These are phyloP conservation scores for Heritiera fomes DNA, from an alignment of 345 rosid species.

Conservation along the genomic window DNA sequence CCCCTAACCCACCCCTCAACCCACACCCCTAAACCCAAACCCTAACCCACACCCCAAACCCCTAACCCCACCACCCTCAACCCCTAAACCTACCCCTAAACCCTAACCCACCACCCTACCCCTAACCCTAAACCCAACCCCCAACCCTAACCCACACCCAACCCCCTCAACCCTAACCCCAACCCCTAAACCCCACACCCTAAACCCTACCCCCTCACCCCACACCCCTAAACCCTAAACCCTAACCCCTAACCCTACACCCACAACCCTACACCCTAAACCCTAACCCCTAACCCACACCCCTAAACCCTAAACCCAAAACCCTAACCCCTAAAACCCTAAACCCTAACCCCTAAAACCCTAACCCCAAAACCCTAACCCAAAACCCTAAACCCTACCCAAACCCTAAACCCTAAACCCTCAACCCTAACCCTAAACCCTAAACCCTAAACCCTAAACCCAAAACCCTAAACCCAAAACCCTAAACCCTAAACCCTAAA, in stretches of 20 bases:
- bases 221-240: constrained; percentile 25
- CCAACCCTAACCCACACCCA: constrained; percentile 17
- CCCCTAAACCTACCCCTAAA: too few species aligned
- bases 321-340: constrained; percentile 19
- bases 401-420: constrained; percentile 19
- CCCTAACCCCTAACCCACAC: constrained; percentile 8
- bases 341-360: constrained; percentile 15
- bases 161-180: constrained; percentile 14
- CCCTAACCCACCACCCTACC: constrained; percentile 10
- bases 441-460: constrained; percentile 17
- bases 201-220: too few species aligned
- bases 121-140: too few species aligned
- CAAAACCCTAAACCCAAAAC: constrained; percentile 21
- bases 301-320: constrained; percentile 20
- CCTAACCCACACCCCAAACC: background rate
- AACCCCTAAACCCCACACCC: too few species aligned
- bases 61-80: background rate
- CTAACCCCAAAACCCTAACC: constrained; percentile 6
- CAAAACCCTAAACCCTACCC: too few species aligned
- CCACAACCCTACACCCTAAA: constrained; percentile 22
- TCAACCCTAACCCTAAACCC: constrained; percentile 20
- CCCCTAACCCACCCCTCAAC: too few species aligned
- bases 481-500: constrained; percentile 1
- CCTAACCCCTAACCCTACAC: constrained; percentile 24
- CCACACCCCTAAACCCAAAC: too few species aligned